Base-by-base conservation (phyloP, 75 land plant genomes). In the Cupressus sempervirens region DNA sequence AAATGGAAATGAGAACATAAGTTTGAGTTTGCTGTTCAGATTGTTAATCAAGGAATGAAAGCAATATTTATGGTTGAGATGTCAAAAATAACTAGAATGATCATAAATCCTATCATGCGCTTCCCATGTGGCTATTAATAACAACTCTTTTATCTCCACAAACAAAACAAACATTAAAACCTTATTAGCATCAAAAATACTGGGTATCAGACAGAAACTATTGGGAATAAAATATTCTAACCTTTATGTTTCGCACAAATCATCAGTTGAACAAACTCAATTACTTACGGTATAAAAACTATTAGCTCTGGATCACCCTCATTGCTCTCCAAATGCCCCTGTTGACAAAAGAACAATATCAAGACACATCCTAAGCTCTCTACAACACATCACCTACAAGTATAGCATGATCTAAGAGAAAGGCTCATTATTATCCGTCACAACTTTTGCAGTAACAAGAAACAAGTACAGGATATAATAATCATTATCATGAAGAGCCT, bases 221-320 rank as follows among this genome's bases (percentile, higher is more conserved):
- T 76, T 40, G 11, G 43, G 26, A 76, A 38, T 14, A 38, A 45
- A 41, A n/a, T 10, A 77, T 77, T 77, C 26, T n/a, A 79, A 79
- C 30, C 23, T 41, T 77, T 43, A 8, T 43, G 45, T 41, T 43
- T n/a, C 13, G 29, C 52, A 79, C 10, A 43, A 26, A 79, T 20
- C 14, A 79, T 79, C 10, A 29, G 81, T 45, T 43, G 41, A 45
- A 43, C 15, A 86, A 86, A 46, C 67, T 35, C 32, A 74, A 38
- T 20, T 52, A 89, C 95, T 91, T 92, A 97, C 99, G 99, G 99
- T 81, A 98, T 95, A 89, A 92, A 96, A 82, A 98, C 91, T 40
- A 98, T 89, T 52, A 98, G 92, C 84, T 98, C 99, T 32, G 98
- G 94, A 87, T 98, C 99, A 74, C 95, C 99, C 48, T 96, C 97